These are phyloP conservation scores for Endothia cerciana DNA, from an alignment of 2,329 filamentous ascomycete genomes.

Conservation along the genomic window DNA sequence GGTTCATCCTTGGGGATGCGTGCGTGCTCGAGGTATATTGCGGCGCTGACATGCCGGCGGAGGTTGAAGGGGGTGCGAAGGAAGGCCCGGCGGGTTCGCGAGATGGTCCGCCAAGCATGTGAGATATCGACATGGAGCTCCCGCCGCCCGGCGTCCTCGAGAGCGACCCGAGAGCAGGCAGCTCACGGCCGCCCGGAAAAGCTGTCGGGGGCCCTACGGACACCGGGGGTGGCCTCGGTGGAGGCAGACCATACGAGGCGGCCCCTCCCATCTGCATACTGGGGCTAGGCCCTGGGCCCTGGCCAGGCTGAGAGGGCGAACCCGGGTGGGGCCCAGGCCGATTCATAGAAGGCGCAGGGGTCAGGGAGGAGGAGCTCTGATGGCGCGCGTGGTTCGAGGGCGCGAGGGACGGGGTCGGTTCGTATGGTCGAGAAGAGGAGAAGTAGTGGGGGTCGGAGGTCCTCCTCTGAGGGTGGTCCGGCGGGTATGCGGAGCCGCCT, in stretches of 20 bases:
- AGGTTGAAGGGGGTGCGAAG: constrained; percentile 47
- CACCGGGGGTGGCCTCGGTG: constrained; percentile 49
- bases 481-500: constrained; percentile 35
- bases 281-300: constrained; percentile 34
- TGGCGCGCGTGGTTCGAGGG: constrained; percentile 46
- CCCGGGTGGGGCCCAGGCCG: constrained; percentile 52
- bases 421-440: constrained; percentile 41
- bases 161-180: constrained; percentile 56
- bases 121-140: constrained; percentile 65
- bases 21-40: constrained; percentile 54
- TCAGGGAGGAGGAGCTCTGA: constrained; percentile 50
- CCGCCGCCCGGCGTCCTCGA: constrained; percentile 51
- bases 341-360: constrained; percentile 42
- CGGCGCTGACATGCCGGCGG: constrained; percentile 45
- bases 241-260: constrained; percentile 49
- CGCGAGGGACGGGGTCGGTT: constrained; percentile 36
- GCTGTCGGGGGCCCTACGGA: constrained; percentile 48
- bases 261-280: constrained; percentile 34
- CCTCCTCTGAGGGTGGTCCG: constrained; percentile 41
- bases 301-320: constrained; percentile 47
- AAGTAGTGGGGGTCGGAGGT: constrained; percentile 50
- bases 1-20: constrained; percentile 60
- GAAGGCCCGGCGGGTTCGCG: constrained; percentile 41
- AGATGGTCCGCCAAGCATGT: constrained; percentile 60
- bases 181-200: constrained; percentile 54